Conservation (phyloP, 805 yeast species). For the Kodamaea restingae region DNA sequence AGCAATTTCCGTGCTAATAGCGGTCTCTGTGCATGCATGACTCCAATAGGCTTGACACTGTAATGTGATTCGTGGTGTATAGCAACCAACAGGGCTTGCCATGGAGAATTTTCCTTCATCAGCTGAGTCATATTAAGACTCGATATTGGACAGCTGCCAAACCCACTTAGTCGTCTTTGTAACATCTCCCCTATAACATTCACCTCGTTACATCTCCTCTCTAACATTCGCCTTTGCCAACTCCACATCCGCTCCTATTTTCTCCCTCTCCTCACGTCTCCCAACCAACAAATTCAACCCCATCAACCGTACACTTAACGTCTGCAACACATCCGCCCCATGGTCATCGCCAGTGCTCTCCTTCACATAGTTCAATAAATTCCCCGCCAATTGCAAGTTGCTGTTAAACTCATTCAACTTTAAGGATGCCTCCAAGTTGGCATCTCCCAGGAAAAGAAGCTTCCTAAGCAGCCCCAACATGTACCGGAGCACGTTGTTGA, state of each 20-base stretch:
- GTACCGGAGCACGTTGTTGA: conserved; percentile 34
- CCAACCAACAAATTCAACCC: conserved; percentile 19
- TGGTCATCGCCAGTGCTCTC: conserved; percentile 4
- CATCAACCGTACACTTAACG: conserved; percentile 17
- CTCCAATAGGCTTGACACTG: too few relatives aligned
- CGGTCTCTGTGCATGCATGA: too few relatives aligned
- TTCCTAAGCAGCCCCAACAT: conserved; percentile 21
- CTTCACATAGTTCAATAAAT: conserved; percentile 26
- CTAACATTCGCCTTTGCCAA: not conserved
- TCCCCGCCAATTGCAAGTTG: conserved; percentile 30
- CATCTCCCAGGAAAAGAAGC: conserved; percentile 9
- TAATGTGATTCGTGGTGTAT: too few relatives aligned
- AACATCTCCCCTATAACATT: too few relatives aligned
- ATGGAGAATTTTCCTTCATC: too few relatives aligned
- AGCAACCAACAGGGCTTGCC: too few relatives aligned
- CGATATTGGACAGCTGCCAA: too few relatives aligned
- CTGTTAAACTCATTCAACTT: conserved; percentile 30
- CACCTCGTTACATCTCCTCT: conserved; percentile 1
- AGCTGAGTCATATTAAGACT: too few relatives aligned
- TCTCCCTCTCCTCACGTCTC: conserved; percentile 10
- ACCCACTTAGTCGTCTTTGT: too few relatives aligned
- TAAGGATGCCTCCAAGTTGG: conserved; percentile 16
- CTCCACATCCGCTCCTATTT: not conserved
- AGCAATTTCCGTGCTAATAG: too few relatives aligned
- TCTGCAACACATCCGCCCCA: conserved; percentile 12